Evolutionary conservation across 352 stramenopile genomes (phyloP).

Genomic region (Globisporangium solare): DNA sequence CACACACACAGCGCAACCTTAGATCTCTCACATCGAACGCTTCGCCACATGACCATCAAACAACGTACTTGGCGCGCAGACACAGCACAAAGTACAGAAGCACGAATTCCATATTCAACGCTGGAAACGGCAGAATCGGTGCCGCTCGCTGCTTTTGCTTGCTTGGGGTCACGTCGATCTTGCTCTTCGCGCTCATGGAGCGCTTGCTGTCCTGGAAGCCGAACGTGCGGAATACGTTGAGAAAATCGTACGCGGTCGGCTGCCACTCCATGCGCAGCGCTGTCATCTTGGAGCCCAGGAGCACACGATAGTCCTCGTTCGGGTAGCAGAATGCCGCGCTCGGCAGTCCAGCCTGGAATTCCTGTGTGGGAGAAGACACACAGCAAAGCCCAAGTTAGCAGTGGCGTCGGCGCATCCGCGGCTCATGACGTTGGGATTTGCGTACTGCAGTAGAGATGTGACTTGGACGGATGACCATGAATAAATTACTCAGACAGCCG

Average conservation of each 20-base stretch:
- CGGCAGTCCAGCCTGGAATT: slow-evolving; percentile 44
- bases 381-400: background rate
- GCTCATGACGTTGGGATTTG: background rate
- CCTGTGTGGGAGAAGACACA: slow-evolving; percentile 13
- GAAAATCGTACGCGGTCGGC: slow-evolving; percentile 70
- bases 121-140: slow-evolving; percentile 46
- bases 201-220: slow-evolving; percentile 82
- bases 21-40: background rate
- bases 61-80: slow-evolving; percentile 48
- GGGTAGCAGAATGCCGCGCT: slow-evolving; percentile 44
- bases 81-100: slow-evolving; percentile 72
- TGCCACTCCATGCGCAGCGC: slow-evolving; percentile 63
- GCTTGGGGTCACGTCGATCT: slow-evolving; percentile 44
- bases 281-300: slow-evolving; percentile 25
- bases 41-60: no score
- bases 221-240: slow-evolving; percentile 69
- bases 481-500: slow-evolving; percentile 73
- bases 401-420: no score
- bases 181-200: slow-evolving; percentile 78
- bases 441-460: slow-evolving; percentile 9
- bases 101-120: slow-evolving; percentile 79
- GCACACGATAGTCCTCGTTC: slow-evolving; percentile 41
- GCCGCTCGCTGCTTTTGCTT: slow-evolving; percentile 5
- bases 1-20: slow-evolving; percentile 8
- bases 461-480: slow-evolving; percentile 24